A percentile compares a stretch with the other conserved stretches of the same genome.
These are phyloP conservation scores for Datura wrightii DNA, from an alignment of 257 asterid genomes.

Conservation along the genomic window DNA sequence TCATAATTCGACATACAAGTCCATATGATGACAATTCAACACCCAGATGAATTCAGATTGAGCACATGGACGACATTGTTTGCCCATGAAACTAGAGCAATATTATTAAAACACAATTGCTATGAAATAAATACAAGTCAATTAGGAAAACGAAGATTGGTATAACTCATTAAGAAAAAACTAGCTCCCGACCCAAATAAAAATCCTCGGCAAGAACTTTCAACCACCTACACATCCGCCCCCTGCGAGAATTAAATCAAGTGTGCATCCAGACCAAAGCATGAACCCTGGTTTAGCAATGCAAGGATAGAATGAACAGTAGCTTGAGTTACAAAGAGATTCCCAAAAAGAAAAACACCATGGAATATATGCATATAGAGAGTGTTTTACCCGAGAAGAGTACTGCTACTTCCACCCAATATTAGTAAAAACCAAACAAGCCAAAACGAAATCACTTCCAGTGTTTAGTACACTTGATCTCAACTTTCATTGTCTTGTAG, in stretches of 20 bases:
- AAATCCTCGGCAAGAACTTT: not conserved
- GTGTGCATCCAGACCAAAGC: not conserved
- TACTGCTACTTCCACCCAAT: constrained; percentile 17
- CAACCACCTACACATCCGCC: not conserved
- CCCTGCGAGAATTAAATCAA: not conserved
- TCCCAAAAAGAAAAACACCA: not conserved
- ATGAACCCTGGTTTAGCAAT: not conserved
- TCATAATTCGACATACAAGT: not conserved
- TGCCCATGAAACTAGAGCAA: not conserved
- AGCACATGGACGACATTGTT: not conserved
- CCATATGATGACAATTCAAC: not conserved
- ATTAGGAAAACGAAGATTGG: not conserved
- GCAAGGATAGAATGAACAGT: not conserved
- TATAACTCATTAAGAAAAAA: not conserved
- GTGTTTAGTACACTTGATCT: not conserved
- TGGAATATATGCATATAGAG: not conserved
- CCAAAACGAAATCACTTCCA: not conserved
- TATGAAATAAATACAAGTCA: not conserved
- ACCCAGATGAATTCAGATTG: constrained; percentile 14
- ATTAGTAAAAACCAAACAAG: not conserved
- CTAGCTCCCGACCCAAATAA: not conserved
- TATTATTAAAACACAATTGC: not conserved
- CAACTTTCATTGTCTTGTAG: not conserved
- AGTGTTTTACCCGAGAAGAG: not conserved
- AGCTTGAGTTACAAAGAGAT: not conserved